Evolutionary conservation across 495 filamentous ascomycete genomes (phyloP).

Genomic region (Podospora fimiseda): DNA sequence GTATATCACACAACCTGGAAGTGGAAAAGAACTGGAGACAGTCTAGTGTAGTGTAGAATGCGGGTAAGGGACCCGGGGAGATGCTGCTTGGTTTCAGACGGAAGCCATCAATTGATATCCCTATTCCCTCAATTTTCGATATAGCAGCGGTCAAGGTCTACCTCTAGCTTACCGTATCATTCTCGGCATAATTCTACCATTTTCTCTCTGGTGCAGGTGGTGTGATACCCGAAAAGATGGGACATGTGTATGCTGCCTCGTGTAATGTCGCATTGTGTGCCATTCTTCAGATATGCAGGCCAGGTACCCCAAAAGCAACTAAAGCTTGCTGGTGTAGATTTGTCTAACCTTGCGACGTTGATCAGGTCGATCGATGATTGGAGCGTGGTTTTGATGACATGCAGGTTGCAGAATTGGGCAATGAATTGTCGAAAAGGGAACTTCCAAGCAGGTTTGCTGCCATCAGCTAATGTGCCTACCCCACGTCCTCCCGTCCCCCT

Average conservation of each 20-base stretch:
- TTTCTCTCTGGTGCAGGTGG: not conserved
- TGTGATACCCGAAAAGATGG: not conserved
- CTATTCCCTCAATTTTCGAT: too few species aligned
- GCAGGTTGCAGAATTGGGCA: not conserved
- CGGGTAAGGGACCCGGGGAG: not conserved
- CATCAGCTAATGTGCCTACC: not conserved
- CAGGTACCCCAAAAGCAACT: not conserved
- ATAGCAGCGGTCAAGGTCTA: too few species aligned
- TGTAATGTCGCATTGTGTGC: not conserved
- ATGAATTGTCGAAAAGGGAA: not conserved
- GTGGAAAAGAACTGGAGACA: too few species aligned
- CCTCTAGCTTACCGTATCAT: not conserved
- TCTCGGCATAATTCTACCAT: not conserved
- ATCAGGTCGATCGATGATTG: not conserved
- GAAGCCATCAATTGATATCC: too few species aligned
- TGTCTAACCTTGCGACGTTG: not conserved
- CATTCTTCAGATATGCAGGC: not conserved
- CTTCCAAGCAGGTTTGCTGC: not conserved
- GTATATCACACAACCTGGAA: too few species aligned
- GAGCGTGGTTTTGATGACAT: not conserved
- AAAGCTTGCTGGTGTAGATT: not conserved
- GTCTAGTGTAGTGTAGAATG: too few species aligned
- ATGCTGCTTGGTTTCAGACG: too few species aligned
- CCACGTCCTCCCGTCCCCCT: slow-evolving; percentile 5
- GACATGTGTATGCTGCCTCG: not conserved